Evolutionary conservation across 768 basidiomycete genomes (phyloP), one percentile per base, ranked within the genome.

Genomic region (Lanmaoa pseudosensibilis): DNA sequence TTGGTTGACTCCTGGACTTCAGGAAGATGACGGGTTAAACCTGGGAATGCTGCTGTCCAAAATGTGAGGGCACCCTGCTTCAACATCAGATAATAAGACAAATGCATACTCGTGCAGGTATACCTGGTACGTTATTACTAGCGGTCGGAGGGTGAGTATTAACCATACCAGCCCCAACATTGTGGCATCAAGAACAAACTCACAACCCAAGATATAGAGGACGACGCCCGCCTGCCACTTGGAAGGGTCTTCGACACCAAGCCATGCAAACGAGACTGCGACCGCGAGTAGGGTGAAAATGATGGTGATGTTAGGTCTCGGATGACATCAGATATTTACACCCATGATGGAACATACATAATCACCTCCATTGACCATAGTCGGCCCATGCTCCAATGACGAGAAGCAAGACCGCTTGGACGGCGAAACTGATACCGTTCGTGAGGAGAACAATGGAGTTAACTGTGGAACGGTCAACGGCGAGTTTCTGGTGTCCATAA

Each of bases 11-110:
- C 68, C 58, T 80, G 77, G n/a, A 91, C 82, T 62, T 88, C 83
- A 0, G 86, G 84, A 27, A 90, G 78, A 67, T 90, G 81, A 10
- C 83, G 78, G 23, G 86, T 85, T 16, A 92, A 76, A 18, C 87
- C 88, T 1, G 89, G 88, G 66, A 92, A 90, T 13, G 90, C 89
- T 13, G 90, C 90, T 0, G 87, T 88, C 88, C 88, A 92, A 70
- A 91, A 92, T 0, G 89, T 90, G 52, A 90, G 69, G 32, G 86
- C 75, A 53, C 86, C 82, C 83, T 87, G 54, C 0, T 10, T 40
- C 11, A 7, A 47, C 13, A 19, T 67, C 13, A 59, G 57, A 39
- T 9, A n/a, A 18, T 1, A 39, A 13, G 4, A 12, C 4, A 25
- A 23, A 18, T 2, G 16, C n/a, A 36, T 36, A 16, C 13, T 38